Evolutionary conservation across 2,329 filamentous ascomycete species (phyloP).

Genomic region (Pseudohalonectria lignicola): DNA sequence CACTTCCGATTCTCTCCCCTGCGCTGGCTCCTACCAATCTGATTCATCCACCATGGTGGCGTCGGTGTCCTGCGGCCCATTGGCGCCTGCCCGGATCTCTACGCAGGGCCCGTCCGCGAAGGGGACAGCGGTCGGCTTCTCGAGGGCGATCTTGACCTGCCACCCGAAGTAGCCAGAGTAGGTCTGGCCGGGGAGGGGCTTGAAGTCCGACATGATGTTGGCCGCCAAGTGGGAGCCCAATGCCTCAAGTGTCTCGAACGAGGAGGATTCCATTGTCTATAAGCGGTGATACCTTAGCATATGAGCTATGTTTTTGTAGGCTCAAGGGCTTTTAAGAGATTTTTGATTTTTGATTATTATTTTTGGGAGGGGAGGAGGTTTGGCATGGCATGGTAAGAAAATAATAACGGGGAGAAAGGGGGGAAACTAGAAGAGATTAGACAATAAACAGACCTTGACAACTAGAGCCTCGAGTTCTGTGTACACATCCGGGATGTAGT

Average conservation of each 20-base stretch:
- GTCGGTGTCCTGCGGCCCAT: conserved; percentile 4
- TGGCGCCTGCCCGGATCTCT: conserved; percentile 35
- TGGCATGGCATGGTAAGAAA: not conserved
- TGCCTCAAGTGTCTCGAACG: conserved; percentile 54
- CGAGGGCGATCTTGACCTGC: conserved; percentile 49
- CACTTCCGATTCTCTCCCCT: too few relatives aligned
- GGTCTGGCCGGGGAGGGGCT: conserved; percentile 15
- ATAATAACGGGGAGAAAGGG: not conserved
- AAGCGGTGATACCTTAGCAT: conserved; percentile 1
- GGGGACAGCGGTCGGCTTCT: conserved; percentile 64
- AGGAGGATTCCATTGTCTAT: conserved; percentile 42
- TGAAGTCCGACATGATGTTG: conserved; percentile 32
- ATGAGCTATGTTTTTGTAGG: not conserved
- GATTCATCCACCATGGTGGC: too few relatives aligned
- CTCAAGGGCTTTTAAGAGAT: too few relatives aligned
- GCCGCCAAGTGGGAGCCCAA: conserved; percentile 38
- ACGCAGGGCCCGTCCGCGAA: conserved; percentile 62
- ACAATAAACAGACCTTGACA: conserved; percentile 39
- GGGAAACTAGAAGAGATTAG: not conserved
- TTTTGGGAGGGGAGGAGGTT: too few relatives aligned
- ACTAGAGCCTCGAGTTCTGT: conserved; percentile 45
- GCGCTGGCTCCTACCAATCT: too few relatives aligned
- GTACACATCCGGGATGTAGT: conserved; percentile 36
- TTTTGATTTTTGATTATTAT: too few relatives aligned
- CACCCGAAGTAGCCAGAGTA: conserved; percentile 27